phyloP scores from a whole-genome alignment of 768 basidiomycete species.

The Russula olivacea region DNA sequence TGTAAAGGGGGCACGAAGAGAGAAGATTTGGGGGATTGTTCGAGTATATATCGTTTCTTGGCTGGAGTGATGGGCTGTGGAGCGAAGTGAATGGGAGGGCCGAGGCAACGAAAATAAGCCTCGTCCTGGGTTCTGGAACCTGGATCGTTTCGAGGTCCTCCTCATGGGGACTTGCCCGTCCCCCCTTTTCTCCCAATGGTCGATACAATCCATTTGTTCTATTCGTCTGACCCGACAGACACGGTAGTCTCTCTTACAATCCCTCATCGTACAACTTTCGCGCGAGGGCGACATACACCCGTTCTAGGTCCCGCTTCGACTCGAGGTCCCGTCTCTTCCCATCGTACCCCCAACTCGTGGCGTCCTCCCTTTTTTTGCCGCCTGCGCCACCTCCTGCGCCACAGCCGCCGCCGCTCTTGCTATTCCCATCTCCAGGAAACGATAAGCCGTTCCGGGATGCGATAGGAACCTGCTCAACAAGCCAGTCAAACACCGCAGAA shows the following conservation, averaged over 20 bases:
- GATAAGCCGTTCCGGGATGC: conserved; percentile 15
- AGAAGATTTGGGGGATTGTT: neutral
- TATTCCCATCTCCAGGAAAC: conserved; percentile 9
- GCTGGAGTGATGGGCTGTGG: neutral
- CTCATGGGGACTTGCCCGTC: neutral
- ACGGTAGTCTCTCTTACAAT: conserved; percentile 39
- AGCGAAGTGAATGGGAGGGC: conserved; percentile 2
- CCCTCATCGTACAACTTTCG: conserved; percentile 93
- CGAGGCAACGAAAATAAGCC: neutral
- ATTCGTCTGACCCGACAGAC: neutral
- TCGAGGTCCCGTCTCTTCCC: conserved; percentile 42
- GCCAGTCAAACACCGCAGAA: conserved; percentile 73
- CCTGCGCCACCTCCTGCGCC: conserved; percentile 9
- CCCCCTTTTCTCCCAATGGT: neutral
- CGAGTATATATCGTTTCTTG: neutral
- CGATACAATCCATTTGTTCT: neutral
- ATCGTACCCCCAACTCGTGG: neutral
- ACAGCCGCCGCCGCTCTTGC: neutral
- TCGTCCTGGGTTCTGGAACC: neutral
- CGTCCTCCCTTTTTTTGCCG: neutral
- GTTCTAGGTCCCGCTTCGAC: conserved; percentile 72
- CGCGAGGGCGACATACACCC: conserved; percentile 84
- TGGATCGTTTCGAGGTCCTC: neutral
- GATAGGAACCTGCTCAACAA: conserved; percentile 54
- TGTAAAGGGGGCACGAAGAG: neutral